Conservation (phyloP, 1,284 basidiomycete genomes). For the Papiliotrema fonsecae region DNA sequence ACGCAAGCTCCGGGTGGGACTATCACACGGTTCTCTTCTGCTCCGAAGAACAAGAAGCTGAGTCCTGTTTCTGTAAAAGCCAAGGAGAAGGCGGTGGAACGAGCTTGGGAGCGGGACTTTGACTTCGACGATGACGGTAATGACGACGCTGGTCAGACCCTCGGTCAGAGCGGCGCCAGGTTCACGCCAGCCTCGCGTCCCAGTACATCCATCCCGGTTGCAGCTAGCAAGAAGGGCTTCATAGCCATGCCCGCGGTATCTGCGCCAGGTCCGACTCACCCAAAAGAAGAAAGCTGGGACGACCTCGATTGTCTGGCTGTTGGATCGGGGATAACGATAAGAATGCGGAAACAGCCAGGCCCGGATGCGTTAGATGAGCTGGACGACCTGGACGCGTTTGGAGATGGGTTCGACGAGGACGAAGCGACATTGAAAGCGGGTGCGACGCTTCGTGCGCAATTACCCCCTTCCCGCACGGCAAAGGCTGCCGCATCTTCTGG, state of each 20-base stretch:
- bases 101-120: slow-evolving; percentile 27
- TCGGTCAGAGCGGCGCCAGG: too few relatives aligned
- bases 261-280: too few relatives aligned
- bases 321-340: too few relatives aligned
- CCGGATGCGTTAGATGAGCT: slow-evolving; percentile 37
- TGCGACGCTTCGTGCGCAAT: slow-evolving; percentile 38
- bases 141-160: too few relatives aligned
- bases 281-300: too few relatives aligned
- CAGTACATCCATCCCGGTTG: too few relatives aligned
- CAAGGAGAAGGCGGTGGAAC: slow-evolving; percentile 20
- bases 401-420: slow-evolving; percentile 40
- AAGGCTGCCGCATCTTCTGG: slow-evolving; percentile 2
- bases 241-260: too few relatives aligned
- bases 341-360: too few relatives aligned
- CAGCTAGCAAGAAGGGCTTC: too few relatives aligned
- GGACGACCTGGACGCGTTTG: slow-evolving; percentile 27
- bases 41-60: not conserved
- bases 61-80: slow-evolving; percentile 24
- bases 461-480: slow-evolving; percentile 29
- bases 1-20: not conserved
- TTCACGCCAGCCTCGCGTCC: too few relatives aligned
- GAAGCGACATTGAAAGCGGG: slow-evolving; percentile 43
- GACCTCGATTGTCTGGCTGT: too few relatives aligned
- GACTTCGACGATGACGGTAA: slow-evolving; percentile 25
- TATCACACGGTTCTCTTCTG: not conserved